Conservation (phyloP, 192 early-diverging fungal species). For the Geranomyces variabilis region DNA sequence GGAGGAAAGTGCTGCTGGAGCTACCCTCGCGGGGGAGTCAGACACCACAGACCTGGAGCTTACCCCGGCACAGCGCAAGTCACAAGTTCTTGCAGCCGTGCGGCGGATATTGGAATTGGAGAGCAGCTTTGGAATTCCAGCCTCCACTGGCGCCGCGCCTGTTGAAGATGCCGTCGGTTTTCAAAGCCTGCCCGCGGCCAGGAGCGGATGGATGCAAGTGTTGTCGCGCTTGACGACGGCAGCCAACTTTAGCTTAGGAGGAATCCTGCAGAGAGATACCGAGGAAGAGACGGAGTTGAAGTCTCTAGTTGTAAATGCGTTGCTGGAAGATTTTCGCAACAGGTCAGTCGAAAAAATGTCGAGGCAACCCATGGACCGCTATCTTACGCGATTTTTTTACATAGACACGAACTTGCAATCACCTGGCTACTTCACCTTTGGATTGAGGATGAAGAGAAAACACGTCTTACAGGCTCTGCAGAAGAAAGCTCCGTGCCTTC, state of each 20-base stretch:
- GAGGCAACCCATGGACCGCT: not conserved
- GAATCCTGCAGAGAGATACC: not conserved
- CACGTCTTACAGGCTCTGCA: not conserved
- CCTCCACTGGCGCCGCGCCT: not conserved
- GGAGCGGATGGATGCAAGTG: constrained; percentile 53
- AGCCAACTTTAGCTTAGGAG: not conserved
- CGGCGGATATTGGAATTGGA: constrained; percentile 38
- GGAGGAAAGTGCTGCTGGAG: not conserved
- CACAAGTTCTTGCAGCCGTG: constrained; percentile 29
- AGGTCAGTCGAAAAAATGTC: constrained; percentile 42
- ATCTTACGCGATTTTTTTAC: not conserved
- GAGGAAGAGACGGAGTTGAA: constrained; percentile 29
- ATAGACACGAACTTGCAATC: constrained; percentile 67
- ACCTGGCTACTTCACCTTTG: constrained; percentile 79
- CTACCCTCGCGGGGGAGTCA: not conserved
- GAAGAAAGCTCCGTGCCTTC: not conserved
- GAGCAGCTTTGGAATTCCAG: constrained; percentile 3
- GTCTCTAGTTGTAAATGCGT: constrained; percentile 54
- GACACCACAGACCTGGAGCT: constrained; percentile 6
- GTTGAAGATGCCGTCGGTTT: not conserved
- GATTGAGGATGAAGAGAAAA: constrained; percentile 34
- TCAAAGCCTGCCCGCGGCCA: constrained; percentile 36
- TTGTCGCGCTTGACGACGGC: constrained; percentile 23
- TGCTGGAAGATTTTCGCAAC: constrained; percentile 63
- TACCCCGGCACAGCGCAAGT: constrained; percentile 15